phyloP scores from a whole-genome alignment of 1,284 basidiomycete species.

The Leccinum subrobustum region DNA sequence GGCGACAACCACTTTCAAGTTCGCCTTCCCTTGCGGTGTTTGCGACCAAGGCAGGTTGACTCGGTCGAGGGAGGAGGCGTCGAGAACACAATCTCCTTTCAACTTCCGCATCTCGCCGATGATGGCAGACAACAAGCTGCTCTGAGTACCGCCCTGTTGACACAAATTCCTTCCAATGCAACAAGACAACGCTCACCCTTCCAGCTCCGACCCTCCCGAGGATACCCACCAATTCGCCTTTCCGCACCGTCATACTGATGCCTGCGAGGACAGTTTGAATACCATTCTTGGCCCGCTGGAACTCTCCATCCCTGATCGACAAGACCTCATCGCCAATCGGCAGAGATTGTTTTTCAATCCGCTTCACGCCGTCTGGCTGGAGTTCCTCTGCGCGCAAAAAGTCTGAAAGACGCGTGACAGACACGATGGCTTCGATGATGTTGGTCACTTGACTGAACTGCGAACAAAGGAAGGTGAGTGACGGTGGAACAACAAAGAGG shows the following conservation, averaged over 20 bases:
- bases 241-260: constrained; percentile 75
- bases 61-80: too few relatives aligned
- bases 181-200: constrained; percentile 54
- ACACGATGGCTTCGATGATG: constrained; percentile 85
- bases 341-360: constrained; percentile 45
- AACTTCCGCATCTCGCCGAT: constrained; percentile 86
- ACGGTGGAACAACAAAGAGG: not conserved
- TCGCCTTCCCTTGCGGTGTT: too few relatives aligned
- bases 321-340: constrained; percentile 69
- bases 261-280: constrained; percentile 69
- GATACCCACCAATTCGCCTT: constrained; percentile 84
- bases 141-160: constrained; percentile 37
- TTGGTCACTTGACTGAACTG: constrained; percentile 73
- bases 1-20: too few relatives aligned
- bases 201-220: constrained; percentile 92
- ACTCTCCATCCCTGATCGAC: constrained; percentile 71
- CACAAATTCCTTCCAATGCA: not conserved
- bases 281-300: constrained; percentile 68
- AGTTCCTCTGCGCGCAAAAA: constrained; percentile 84
- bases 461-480: not conserved
- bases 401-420: constrained; percentile 73
- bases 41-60: too few relatives aligned
- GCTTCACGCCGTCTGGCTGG: constrained; percentile 67
- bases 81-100: constrained; percentile 57
- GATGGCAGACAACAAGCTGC: constrained; percentile 71